Conservation (phyloP, 2,329 filamentous ascomycete genomes). For the Pseudogymnoascus verrucosus region DNA sequence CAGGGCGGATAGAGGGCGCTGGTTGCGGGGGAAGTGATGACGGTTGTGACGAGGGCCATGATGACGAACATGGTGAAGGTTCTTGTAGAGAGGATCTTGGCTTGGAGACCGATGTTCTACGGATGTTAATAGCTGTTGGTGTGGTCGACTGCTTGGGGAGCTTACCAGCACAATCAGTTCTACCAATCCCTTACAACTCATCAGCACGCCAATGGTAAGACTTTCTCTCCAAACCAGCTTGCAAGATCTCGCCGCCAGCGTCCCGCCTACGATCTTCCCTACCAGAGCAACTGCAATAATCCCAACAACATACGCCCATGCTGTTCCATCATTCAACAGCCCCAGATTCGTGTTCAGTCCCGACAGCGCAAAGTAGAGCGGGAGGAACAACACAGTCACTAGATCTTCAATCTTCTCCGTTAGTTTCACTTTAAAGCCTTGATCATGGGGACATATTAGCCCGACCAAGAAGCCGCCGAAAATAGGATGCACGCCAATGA, state of each 20-base stretch:
- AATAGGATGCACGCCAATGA: slow-evolving; percentile 90
- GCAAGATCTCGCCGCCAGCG: slow-evolving; percentile 65
- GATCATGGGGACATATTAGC: slow-evolving; percentile 81
- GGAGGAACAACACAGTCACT: slow-evolving; percentile 73
- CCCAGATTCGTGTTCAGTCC: slow-evolving; percentile 84
- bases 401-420: slow-evolving; percentile 94
- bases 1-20: slow-evolving; percentile 65
- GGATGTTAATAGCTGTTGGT: slow-evolving; percentile 12
- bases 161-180: slow-evolving; percentile 87
- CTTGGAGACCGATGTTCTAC: slow-evolving; percentile 73
- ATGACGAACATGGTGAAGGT: slow-evolving; percentile 94
- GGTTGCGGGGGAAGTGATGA: slow-evolving; percentile 72
- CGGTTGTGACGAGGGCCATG: slow-evolving; percentile 84
- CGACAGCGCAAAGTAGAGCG: slow-evolving; percentile 88
- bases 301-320: slow-evolving; percentile 85
- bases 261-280: slow-evolving; percentile 77
- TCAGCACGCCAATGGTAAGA: slow-evolving; percentile 76
- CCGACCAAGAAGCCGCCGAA: slow-evolving; percentile 83
- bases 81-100: slow-evolving; percentile 67
- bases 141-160: neutral
- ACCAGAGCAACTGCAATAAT: slow-evolving; percentile 75
- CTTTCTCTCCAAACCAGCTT: slow-evolving; percentile 87
- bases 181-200: slow-evolving; percentile 95
- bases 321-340: slow-evolving; percentile 68
- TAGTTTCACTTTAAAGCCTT: slow-evolving; percentile 81